Evolutionary conservation across 1,284 basidiomycete species (phyloP).

Genomic region (Cryptococcus floricola): DNA sequence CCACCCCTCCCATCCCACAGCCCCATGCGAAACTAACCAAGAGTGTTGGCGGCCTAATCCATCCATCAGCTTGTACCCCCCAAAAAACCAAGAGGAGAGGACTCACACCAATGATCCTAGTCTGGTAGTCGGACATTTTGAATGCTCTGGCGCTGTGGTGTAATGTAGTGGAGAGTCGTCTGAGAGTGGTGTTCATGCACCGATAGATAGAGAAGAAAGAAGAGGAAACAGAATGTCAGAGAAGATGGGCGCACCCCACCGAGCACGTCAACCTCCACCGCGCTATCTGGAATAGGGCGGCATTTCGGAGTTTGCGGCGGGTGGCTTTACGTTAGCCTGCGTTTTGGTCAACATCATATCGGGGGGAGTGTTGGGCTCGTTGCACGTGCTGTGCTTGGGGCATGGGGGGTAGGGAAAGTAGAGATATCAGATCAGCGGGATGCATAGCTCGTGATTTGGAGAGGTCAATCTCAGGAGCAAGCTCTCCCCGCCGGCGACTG

Average conservation of each 20-base stretch:
- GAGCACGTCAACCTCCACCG: no score
- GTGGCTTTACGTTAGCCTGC: no score
- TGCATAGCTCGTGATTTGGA: no score
- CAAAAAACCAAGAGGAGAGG: not conserved
- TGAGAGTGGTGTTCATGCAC: slow-evolving; percentile 22
- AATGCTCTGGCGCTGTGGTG: not conserved
- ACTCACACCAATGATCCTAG: slow-evolving; percentile 36
- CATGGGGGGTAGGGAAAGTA: no score
- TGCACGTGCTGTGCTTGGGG: no score
- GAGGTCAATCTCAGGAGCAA: no score
- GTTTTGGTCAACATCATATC: no score
- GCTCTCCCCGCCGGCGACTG: no score
- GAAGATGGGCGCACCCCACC: not conserved
- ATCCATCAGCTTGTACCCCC: not conserved
- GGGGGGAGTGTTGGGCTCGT: no score
- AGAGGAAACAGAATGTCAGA: not conserved
- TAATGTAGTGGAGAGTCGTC: slow-evolving; percentile 16
- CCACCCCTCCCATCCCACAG: not conserved
- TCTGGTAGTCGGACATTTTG: slow-evolving; percentile 30
- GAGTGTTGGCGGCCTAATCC: slow-evolving; percentile 71
- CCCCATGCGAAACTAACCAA: slow-evolving; percentile 59
- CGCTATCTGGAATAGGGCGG: no score
- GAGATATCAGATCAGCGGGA: no score
- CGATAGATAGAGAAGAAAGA: not conserved
- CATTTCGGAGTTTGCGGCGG: no score